phyloP scores from a whole-genome alignment of 108 stramenopile species.

The Phaeodactylum tricornutum region DNA sequence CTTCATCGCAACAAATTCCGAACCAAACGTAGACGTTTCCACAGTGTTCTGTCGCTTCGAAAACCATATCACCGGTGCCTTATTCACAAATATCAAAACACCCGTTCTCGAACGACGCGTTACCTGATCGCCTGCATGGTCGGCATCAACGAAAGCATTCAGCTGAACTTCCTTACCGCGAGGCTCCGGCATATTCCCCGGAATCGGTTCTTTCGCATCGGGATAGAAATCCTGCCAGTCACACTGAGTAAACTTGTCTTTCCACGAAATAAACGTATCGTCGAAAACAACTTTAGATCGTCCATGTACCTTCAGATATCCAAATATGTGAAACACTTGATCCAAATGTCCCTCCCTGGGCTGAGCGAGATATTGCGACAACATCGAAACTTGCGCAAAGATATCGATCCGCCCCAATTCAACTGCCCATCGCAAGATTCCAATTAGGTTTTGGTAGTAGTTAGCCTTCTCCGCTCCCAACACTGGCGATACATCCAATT shows the following conservation, averaged over 20 bases:
- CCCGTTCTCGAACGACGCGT: constrained; percentile 40
- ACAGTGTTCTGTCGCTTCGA: constrained; percentile 45
- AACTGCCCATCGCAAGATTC: constrained; percentile 11
- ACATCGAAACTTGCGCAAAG: constrained; percentile 4
- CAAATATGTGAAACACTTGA: constrained; percentile 20
- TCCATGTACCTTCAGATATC: constrained; percentile 15
- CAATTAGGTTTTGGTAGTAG: constrained; percentile 14
- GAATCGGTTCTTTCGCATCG: constrained; percentile 13
- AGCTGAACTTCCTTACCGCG: constrained; percentile 8
- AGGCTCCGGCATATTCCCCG: constrained; percentile 14
- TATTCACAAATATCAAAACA: constrained; percentile 32
- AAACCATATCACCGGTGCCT: constrained; percentile 31
- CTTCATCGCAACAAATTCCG: constrained; percentile 9
- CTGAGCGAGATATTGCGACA: constrained; percentile 26
- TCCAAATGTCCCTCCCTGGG: constrained; percentile 29
- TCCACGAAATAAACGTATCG: neutral
- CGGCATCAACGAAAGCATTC: constrained; percentile 30
- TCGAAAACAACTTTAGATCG: constrained; percentile 18
- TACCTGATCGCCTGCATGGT: constrained; percentile 32
- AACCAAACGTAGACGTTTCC: constrained; percentile 37
- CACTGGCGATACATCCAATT: constrained; percentile 14
- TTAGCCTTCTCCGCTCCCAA: constrained; percentile 3
- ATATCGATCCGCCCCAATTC: constrained; percentile 29
- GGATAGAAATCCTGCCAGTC: constrained; percentile 9
- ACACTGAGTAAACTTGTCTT: neutral